Conservation (phyloP, 2,329 filamentous ascomycete species). For the Phialophora verrucosa region DNA sequence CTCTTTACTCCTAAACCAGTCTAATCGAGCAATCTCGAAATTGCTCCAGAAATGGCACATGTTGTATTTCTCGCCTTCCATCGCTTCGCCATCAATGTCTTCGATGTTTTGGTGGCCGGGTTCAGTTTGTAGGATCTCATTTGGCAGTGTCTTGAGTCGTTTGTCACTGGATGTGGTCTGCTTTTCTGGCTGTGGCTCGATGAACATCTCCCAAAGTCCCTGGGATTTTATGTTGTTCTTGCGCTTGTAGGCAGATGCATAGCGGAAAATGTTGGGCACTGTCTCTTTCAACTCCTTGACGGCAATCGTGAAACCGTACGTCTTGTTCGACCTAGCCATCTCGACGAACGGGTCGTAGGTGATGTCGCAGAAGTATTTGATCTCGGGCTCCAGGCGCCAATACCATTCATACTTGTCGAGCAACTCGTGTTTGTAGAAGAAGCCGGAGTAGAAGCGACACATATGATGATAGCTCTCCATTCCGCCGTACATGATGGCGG, state of each 20-base stretch:
- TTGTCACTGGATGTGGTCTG: conserved; percentile 60
- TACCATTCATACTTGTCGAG: conserved; percentile 99
- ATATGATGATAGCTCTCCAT: conserved; percentile 99
- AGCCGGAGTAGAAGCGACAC: conserved; percentile 99
- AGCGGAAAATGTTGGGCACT: conserved; percentile 97
- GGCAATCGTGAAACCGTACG: conserved; percentile 97
- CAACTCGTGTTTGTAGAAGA: conserved; percentile 96
- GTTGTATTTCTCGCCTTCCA: conserved; percentile 98
- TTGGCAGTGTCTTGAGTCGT: conserved; percentile 73
- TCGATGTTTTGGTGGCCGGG: conserved; percentile 72
- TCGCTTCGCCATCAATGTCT: conserved; percentile 85
- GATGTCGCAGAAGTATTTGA: conserved; percentile 99
- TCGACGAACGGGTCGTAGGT: conserved; percentile 97
- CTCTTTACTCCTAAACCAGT: conserved; percentile 96
- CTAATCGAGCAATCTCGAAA: conserved; percentile 93
- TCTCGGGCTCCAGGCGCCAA: conserved; percentile 98
- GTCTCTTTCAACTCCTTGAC: conserved; percentile 98
- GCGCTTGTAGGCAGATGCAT: conserved; percentile 97
- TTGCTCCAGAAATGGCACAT: conserved; percentile 99
- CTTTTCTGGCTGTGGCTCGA: conserved; percentile 69
- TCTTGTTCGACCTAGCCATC: conserved; percentile 95
- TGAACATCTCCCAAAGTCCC: conserved; percentile 98
- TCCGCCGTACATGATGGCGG: conserved; percentile 98
- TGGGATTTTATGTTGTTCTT: conserved; percentile 87
- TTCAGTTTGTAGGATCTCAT: conserved; percentile 80